Evolutionary conservation across 805 yeast species (phyloP).

Genomic region (Yarrowia alimentaria): DNA sequence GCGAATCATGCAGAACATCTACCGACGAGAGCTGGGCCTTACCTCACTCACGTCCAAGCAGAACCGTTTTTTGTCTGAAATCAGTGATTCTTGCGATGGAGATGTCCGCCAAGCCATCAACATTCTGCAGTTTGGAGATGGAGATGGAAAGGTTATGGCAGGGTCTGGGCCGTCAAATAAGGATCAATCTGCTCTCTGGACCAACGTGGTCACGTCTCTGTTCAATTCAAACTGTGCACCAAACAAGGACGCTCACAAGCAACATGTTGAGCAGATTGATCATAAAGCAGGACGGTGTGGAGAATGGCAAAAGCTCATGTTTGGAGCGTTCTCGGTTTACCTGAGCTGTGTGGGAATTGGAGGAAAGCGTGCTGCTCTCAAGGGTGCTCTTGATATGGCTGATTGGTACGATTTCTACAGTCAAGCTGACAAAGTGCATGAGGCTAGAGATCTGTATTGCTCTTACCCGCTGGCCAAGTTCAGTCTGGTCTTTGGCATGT

Average conservation of each 20-base stretch:
- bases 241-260: not conserved
- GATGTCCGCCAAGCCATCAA: constrained; percentile 87
- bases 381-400: not conserved
- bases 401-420: constrained; percentile 12
- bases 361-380: not conserved
- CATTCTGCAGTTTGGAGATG: constrained; percentile 61
- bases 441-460: not conserved
- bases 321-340: constrained; percentile 14
- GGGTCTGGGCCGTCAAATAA: too few relatives aligned
- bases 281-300: not conserved
- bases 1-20: constrained; percentile 52
- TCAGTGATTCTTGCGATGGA: constrained; percentile 69
- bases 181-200: constrained; percentile 9
- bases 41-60: not conserved
- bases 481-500: not conserved
- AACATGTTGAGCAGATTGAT: not conserved
- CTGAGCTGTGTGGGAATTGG: not conserved
- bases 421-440: not conserved
- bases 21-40: constrained; percentile 48
- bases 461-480: constrained; percentile 2
- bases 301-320: constrained; percentile 19
- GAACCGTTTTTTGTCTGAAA: constrained; percentile 50
- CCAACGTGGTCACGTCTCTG: not conserved
- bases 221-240: constrained; percentile 8
- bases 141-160: not conserved